These are phyloP conservation scores for Monosiga brevicollis DNA, from an alignment of 78 protist species.

Conservation along the genomic window DNA sequence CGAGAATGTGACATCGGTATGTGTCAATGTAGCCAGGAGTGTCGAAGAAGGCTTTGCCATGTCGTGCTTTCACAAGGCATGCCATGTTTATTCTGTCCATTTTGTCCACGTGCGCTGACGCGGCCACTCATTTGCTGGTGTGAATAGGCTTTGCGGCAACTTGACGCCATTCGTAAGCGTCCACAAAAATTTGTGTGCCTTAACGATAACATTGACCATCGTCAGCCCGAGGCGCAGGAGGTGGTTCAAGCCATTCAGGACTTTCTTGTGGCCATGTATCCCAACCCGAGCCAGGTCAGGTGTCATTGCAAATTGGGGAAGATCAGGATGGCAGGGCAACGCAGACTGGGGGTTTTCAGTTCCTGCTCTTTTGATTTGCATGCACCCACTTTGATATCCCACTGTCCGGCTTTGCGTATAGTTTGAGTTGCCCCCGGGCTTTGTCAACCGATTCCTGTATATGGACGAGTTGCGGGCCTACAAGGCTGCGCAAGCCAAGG, in stretches of 20 bases:
- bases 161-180: conserved; percentile 53
- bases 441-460: conserved; percentile 15
- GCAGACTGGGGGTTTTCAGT: neutral
- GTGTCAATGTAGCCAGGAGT: too few species aligned
- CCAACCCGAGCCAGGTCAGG: conserved; percentile 33
- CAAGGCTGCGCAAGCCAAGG: neutral
- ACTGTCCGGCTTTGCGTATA: neutral
- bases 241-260: conserved; percentile 32
- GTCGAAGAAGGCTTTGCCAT: too few species aligned
- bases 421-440: conserved; percentile 52
- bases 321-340: neutral
- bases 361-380: neutral
- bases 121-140: neutral
- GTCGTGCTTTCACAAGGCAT: too few species aligned
- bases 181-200: conserved; percentile 70
- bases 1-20: conserved; percentile 10
- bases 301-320: neutral
- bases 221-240: neutral
- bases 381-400: neutral
- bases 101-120: too few species aligned
- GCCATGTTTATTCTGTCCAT: too few species aligned
- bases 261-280: conserved; percentile 60
- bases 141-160: neutral
- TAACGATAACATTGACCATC: conserved; percentile 75
- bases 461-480: conserved; percentile 1